phyloP scores from a whole-genome alignment of 805 yeast species.

The Maudiozyma turicensis region DNA sequence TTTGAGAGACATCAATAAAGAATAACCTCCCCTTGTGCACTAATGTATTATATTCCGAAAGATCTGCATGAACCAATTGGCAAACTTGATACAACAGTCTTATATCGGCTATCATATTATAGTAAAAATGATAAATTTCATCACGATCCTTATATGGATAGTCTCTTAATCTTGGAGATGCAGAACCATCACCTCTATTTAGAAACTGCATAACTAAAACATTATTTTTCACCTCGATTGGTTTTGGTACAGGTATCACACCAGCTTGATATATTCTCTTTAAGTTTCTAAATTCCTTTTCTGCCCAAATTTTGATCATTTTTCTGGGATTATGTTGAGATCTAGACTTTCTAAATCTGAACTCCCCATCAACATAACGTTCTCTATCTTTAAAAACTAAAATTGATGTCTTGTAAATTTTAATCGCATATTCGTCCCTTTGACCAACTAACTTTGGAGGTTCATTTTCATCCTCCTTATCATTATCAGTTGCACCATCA shows the following conservation, averaged over 20 bases:
- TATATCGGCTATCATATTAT: constrained; percentile 74
- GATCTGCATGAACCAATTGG: constrained; percentile 89
- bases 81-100: constrained; percentile 81
- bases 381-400: constrained; percentile 96
- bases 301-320: constrained; percentile 98
- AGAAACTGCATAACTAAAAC: constrained; percentile 92
- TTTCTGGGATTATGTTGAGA: constrained; percentile 88
- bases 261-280: constrained; percentile 71
- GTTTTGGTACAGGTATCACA: constrained; percentile 83
- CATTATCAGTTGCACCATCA: background rate
- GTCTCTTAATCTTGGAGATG: constrained; percentile 84
- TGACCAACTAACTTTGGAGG: background rate
- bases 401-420: constrained; percentile 92
- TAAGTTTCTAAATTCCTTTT: constrained; percentile 88
- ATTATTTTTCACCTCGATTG: constrained; percentile 78
- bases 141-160: constrained; percentile 62
- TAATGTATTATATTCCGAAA: constrained; percentile 87
- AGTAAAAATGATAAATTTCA: constrained; percentile 58
- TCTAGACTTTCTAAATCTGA: constrained; percentile 77
- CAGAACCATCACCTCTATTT: constrained; percentile 66
- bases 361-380: constrained; percentile 93
- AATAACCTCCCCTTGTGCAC: constrained; percentile 71
- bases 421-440: constrained; percentile 65
- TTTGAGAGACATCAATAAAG: constrained; percentile 93
- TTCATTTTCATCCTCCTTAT: background rate